Conservation (phyloP, 495 filamentous ascomycete genomes). For the Hamigera avellanea region DNA sequence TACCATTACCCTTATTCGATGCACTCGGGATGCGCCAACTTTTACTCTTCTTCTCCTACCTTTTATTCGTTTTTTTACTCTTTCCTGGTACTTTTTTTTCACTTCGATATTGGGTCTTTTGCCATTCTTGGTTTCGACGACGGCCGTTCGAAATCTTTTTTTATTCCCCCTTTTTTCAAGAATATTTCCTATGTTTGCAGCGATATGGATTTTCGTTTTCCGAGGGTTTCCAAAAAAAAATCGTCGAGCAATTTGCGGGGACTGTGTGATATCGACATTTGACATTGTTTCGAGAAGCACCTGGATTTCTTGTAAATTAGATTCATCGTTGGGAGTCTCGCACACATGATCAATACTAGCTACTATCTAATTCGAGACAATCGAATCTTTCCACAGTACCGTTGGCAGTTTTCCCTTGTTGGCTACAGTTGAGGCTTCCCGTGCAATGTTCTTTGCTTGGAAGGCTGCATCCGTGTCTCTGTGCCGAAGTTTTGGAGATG, state of each 20-base stretch:
- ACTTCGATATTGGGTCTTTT: not conserved
- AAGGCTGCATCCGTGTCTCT: too few species aligned
- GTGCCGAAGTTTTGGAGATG: too few species aligned
- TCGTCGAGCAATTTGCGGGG: too few species aligned
- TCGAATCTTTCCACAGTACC: too few species aligned
- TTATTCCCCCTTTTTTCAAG: not conserved
- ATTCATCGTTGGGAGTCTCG: conserved; percentile 5
- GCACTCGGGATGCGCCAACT: not conserved
- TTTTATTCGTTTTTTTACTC: too few species aligned
- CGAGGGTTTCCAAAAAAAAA: conserved; percentile 3
- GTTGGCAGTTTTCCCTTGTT: too few species aligned
- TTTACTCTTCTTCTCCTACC: not conserved
- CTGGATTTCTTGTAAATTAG: conserved; percentile 12
- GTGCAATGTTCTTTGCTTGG: too few species aligned
- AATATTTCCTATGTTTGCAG: conserved; percentile 9
- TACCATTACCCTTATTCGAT: conserved; percentile 4
- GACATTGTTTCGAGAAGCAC: not conserved
- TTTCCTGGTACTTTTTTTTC: not conserved
- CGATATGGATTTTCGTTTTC: conserved; percentile 8
- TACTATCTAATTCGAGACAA: conserved; percentile 4
- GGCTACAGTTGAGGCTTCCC: too few species aligned
- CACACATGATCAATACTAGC: conserved; percentile 1
- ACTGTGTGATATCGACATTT: conserved; percentile 7
- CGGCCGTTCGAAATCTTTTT: not conserved
- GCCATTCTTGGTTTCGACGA: conserved; percentile 1